Percentiles rank a stretch among this genome's conserved stretches.
Conservation (phyloP, 1,139 yeast species). For the Spencermartinsiella ligniputridi region DNA sequence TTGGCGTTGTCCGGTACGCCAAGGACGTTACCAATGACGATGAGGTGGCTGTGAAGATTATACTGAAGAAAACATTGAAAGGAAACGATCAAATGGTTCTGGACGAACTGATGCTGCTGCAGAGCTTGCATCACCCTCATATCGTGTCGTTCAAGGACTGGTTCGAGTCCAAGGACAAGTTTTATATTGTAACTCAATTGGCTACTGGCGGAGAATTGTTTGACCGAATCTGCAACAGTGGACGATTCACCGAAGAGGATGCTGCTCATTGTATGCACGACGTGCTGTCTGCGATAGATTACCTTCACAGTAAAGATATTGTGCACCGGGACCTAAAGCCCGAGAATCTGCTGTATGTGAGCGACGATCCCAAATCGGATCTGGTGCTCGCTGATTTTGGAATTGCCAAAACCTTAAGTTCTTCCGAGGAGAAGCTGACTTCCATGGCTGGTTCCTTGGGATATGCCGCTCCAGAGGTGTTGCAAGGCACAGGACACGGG, state of each 20-base stretch:
- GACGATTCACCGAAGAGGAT: conserved; percentile 79
- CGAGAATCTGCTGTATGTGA: conserved; percentile 71
- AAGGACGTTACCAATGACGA: conserved; percentile 53
- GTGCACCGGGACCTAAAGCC: conserved; percentile 93
- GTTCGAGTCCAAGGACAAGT: conserved; percentile 72
- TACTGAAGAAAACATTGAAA: conserved; percentile 72
- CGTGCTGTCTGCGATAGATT: conserved; percentile 66
- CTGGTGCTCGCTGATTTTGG: conserved; percentile 91
- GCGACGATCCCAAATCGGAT: conserved; percentile 51
- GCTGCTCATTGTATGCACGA: conserved; percentile 69
- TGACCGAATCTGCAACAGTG: conserved; percentile 71
- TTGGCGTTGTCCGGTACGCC: conserved; percentile 84
- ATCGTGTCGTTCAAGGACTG: conserved; percentile 80
- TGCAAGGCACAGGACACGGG: conserved; percentile 74
- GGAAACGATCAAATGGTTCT: conserved; percentile 68
- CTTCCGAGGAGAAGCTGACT: conserved; percentile 59
- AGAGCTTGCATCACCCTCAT: conserved; percentile 67
- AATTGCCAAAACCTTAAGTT: conserved; percentile 68
- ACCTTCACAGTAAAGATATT: conserved; percentile 67
- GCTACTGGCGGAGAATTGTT: conserved; percentile 93
- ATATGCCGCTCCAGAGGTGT: conserved; percentile 91
- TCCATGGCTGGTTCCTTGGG: conserved; percentile 89
- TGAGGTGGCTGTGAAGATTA: conserved; percentile 82
- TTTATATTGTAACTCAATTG: conserved; percentile 46
- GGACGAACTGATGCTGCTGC: conserved; percentile 70